Percentiles rank a stretch among this genome's conserved stretches.
These are phyloP conservation scores for Aspergillus sergii DNA, from an alignment of 2,329 filamentous ascomycete species.

Conservation along the genomic window DNA sequence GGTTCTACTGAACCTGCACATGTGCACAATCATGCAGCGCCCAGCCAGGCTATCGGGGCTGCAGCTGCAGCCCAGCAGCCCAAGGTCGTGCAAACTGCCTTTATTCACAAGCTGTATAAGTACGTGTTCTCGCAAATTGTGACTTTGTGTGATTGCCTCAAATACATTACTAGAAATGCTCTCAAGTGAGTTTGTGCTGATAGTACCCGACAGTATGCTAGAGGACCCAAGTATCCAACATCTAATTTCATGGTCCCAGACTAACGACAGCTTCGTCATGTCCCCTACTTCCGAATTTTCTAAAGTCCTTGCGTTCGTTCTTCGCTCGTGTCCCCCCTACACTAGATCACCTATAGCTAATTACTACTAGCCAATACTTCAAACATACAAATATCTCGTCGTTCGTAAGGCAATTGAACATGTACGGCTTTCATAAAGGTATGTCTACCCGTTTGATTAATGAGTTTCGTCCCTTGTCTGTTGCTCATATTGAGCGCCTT, in stretches of 20 bases:
- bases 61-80: slow-evolving; percentile 75
- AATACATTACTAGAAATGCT: background rate
- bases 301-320: slow-evolving; percentile 91
- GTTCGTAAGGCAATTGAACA: slow-evolving; percentile 95
- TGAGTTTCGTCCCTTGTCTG: slow-evolving; percentile 1
- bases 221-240: slow-evolving; percentile 93
- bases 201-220: slow-evolving; percentile 72
- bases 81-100: slow-evolving; percentile 97
- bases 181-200: slow-evolving; percentile 18
- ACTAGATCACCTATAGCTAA: slow-evolving; percentile 17
- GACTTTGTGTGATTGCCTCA: background rate
- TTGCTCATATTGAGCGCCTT: slow-evolving; percentile 13
- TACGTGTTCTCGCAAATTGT: slow-evolving; percentile 50
- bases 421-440: slow-evolving; percentile 99
- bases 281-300: slow-evolving; percentile 96
- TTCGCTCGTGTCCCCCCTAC: background rate
- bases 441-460: slow-evolving; percentile 19
- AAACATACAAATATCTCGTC: slow-evolving; percentile 99
- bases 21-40: slow-evolving; percentile 28
- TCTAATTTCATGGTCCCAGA: slow-evolving; percentile 92
- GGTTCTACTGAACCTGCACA: slow-evolving; percentile 33
- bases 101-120: slow-evolving; percentile 99
- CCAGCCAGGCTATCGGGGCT: slow-evolving; percentile 44
- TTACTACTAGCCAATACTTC: slow-evolving; percentile 79
- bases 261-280: slow-evolving; percentile 98